Evolutionary conservation across 305 asterid genomes (phyloP).

Genomic region (Solanum hybrid): DNA sequence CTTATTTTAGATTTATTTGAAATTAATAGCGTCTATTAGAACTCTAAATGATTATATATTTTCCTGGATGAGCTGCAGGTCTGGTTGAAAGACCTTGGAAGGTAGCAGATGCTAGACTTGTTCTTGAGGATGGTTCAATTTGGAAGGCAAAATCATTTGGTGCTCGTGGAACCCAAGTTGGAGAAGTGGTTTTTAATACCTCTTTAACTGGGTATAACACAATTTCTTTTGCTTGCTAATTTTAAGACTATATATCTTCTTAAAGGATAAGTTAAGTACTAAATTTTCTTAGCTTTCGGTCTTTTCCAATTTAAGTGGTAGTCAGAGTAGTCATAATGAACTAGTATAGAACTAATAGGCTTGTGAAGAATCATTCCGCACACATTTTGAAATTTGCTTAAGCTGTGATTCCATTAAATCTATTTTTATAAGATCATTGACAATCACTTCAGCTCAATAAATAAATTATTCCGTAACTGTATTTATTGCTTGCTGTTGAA

Average conservation of each 20-base stretch:
- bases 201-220: slow-evolving; percentile 77
- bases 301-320: background rate
- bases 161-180: slow-evolving; percentile 96
- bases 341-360: background rate
- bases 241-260: background rate
- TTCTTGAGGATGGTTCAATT: slow-evolving; percentile 86
- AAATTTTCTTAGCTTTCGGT: background rate
- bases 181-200: slow-evolving; percentile 95
- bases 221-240: background rate
- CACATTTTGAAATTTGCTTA: background rate
- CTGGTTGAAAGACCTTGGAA: slow-evolving; percentile 77
- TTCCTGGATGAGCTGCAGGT: slow-evolving; percentile 16
- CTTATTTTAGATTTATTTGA: background rate
- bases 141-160: slow-evolving; percentile 97
- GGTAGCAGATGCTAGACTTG: slow-evolving; percentile 91
- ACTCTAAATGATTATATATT: background rate
- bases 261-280: background rate
- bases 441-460: background rate
- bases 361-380: background rate
- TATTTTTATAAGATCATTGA: background rate
- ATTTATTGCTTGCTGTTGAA: background rate
- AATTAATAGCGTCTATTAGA: background rate
- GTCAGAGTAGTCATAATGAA: background rate
- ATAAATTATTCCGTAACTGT: background rate
- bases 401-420: background rate